Conservation (phyloP, 2,329 filamentous ascomycete species). For the Nemania sp. region DNA sequence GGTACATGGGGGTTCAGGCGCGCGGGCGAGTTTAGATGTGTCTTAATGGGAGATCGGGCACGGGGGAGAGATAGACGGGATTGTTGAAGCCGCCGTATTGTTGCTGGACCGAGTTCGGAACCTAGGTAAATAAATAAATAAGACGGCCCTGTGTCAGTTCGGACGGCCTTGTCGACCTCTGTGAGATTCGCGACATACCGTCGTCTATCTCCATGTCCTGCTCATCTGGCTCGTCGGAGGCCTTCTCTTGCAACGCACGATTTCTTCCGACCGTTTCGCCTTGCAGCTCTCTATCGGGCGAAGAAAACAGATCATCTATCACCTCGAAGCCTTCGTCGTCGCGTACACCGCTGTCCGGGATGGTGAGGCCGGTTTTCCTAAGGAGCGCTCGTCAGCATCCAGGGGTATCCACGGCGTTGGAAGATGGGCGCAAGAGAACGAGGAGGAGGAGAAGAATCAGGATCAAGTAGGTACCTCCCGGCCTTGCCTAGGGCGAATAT, state of each 20-base stretch:
- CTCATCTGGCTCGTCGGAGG: conserved; percentile 38
- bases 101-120: conserved; percentile 58
- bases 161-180: neutral
- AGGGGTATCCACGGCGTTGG: neutral
- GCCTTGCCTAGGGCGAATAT: conserved; percentile 55
- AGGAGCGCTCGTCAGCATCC: neutral
- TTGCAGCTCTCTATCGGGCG: conserved; percentile 64
- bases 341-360: conserved; percentile 77
- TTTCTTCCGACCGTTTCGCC: conserved; percentile 28
- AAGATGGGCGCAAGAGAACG: neutral
- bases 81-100: conserved; percentile 56
- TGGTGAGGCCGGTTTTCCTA: conserved; percentile 87
- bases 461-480: conserved; percentile 48
- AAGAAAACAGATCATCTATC: conserved; percentile 86
- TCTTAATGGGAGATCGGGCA: conserved; percentile 66
- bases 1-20: conserved; percentile 63
- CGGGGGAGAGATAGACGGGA: conserved; percentile 53
- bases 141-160: conserved; percentile 10
- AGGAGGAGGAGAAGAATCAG: too few species aligned
- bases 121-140: conserved; percentile 43
- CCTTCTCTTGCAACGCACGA: conserved; percentile 27
- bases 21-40: conserved; percentile 63
- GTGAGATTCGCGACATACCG: conserved; percentile 45
- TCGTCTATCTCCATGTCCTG: conserved; percentile 59
- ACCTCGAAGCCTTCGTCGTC: conserved; percentile 94